Evolutionary conservation across 805 yeast genomes (phyloP), one percentile per base, ranked within the genome.

Genomic region (Teunomyces pallodes): DNA sequence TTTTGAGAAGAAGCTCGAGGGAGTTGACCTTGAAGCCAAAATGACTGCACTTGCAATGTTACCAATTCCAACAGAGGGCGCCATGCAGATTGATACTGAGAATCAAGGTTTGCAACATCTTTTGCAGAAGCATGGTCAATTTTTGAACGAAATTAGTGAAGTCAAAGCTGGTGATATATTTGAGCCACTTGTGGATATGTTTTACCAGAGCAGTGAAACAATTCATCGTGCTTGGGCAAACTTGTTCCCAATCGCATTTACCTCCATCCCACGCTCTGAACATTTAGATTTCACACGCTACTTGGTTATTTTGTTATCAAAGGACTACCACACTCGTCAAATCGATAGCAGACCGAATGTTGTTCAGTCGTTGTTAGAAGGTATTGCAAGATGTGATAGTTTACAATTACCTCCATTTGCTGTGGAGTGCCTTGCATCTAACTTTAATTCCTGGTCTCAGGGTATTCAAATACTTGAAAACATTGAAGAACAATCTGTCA

Each of bases 261-360:
- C 76, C 35, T 79, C 90, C 1, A 80, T 92, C 46, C 86, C 91
- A 9, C 77, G 83, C 24, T 83, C 92, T 46, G 96, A 91, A 50
- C 83, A 85, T 55, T 81, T 86, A 48, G 96, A 90, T 36, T 86
- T 94, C 63, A 79, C 90, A n/a, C 83, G 94, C 46, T 81, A 87
- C 12, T 73, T 92, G 55, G 90, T 90, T 12, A 78, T 86, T 0
- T 70, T 94, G 41, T 68, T 94, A 40, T 86, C 97, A 0, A 90
- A 89, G 60, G 98, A 94, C 54, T 95, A 89, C 60, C 97, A 92
- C 59, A 81, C 84, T n/a, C 80, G 96, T 42, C 99, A 95, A 68
- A 82, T 86, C 42, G 94, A 89, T 51, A 77, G 82, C 42, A 79
- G 91, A 45, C 95, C 95, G 0, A 94, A 94, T 61, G 96, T 90